Evolutionary conservation across 371 early-diverging fungal genomes (phyloP).

Genomic region (Apophysomyces sp.): DNA sequence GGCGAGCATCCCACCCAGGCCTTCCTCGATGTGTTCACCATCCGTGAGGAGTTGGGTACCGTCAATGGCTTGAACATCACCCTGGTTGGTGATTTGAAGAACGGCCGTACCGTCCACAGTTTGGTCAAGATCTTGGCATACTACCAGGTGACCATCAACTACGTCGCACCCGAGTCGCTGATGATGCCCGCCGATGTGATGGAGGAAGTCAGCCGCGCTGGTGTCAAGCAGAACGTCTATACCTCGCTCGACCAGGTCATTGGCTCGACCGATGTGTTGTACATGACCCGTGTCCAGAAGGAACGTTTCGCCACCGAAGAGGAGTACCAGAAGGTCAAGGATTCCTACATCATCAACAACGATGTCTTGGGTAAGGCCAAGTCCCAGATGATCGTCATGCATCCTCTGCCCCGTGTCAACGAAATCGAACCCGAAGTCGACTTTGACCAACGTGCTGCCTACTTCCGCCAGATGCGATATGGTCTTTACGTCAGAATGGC

Average conservation of each 20-base stretch:
- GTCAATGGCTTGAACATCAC: slow-evolving; percentile 95
- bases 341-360: slow-evolving; percentile 86
- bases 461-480: slow-evolving; percentile 97
- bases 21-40: slow-evolving; percentile 94
- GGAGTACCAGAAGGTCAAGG: slow-evolving; percentile 82
- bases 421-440: slow-evolving; percentile 97
- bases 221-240: slow-evolving; percentile 73
- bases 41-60: slow-evolving; percentile 93
- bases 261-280: slow-evolving; percentile 90
- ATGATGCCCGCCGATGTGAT: slow-evolving; percentile 88
- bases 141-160: slow-evolving; percentile 92
- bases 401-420: slow-evolving; percentile 94
- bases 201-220: slow-evolving; percentile 66
- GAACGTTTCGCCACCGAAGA: slow-evolving; percentile 82
- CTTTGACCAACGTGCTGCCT: slow-evolving; percentile 95
- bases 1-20: slow-evolving; percentile 99
- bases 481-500: slow-evolving; percentile 98
- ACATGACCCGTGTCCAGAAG: slow-evolving; percentile 96
- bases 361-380: slow-evolving; percentile 83
- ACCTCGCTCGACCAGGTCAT: slow-evolving; percentile 76
- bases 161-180: slow-evolving; percentile 83
- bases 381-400: slow-evolving; percentile 96
- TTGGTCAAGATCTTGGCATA: slow-evolving; percentile 88
- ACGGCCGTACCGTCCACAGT: slow-evolving; percentile 97
- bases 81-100: slow-evolving; percentile 94